phyloP scores from a whole-genome alignment of 208 protist genomes.

The Acanthamoeba sp. region DNA sequence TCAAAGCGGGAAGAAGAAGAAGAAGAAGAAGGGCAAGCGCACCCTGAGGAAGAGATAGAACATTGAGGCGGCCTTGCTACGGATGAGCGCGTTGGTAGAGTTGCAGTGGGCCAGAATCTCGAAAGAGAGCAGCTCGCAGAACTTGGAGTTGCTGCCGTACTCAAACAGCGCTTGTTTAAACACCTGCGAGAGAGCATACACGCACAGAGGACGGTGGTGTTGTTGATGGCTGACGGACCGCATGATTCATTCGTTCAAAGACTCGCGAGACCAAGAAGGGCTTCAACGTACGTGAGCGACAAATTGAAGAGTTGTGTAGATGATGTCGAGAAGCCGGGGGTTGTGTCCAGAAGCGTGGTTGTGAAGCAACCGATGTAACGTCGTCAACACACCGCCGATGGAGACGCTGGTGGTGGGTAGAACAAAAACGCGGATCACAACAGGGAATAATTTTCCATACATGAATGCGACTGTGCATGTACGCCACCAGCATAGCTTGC shows the following conservation, averaged over 20 bases:
- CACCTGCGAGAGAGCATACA: not conserved
- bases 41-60: slow-evolving; percentile 48
- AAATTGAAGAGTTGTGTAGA: not conserved
- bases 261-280: too few relatives aligned
- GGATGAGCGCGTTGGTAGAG: not conserved
- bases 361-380: slow-evolving; percentile 5
- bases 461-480: too few relatives aligned
- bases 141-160: slow-evolving; percentile 32
- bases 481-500: too few relatives aligned
- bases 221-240: too few relatives aligned
- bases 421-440: too few relatives aligned
- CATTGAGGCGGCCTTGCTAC: not conserved
- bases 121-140: slow-evolving; percentile 58
- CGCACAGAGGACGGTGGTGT: too few relatives aligned
- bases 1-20: too few relatives aligned
- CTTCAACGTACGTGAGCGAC: not conserved
- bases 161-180: slow-evolving; percentile 26
- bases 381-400: slow-evolving; percentile 1
- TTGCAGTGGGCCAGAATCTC: slow-evolving; percentile 28
- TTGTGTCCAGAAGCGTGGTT: not conserved
- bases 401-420: not conserved
- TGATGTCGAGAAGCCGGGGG: not conserved
- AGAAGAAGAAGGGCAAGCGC: not conserved
- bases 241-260: too few relatives aligned
- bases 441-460: too few relatives aligned